Conservation (phyloP, 129 eudicot species). For the Cynara cardunculus region DNA sequence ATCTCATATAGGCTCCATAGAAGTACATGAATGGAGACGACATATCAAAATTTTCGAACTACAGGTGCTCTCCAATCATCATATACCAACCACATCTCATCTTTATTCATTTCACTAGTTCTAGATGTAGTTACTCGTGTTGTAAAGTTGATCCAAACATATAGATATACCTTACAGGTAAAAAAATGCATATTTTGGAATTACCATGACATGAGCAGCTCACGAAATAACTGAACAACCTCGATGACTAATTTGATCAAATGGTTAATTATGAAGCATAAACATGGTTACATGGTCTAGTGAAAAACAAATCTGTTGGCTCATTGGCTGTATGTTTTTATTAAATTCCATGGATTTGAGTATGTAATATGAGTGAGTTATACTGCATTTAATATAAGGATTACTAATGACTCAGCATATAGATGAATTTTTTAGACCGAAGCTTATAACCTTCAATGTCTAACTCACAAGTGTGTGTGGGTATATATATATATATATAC, state of each 20-base stretch:
- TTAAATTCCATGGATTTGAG: too few relatives aligned
- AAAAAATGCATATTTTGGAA: not conserved
- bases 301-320: too few relatives aligned
- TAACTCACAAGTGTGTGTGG: too few relatives aligned
- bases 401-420: too few relatives aligned
- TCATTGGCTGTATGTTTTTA: not conserved
- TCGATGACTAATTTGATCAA: not conserved
- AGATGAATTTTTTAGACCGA: too few relatives aligned
- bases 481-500: too few relatives aligned
- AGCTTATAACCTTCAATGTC: too few relatives aligned
- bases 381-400: too few relatives aligned
- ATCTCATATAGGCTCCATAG: too few relatives aligned
- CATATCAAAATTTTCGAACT: too few relatives aligned
- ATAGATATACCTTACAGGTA: not conserved
- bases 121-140: not conserved
- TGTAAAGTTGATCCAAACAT: not conserved
- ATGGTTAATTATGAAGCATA: not conserved
- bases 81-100: not conserved
- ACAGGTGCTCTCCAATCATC: not conserved
- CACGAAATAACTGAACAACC: not conserved
- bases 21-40: too few relatives aligned
- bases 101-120: not conserved
- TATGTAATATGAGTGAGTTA: too few relatives aligned
- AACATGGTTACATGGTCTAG: not conserved
- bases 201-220: not conserved